Percentiles rank a stretch among this genome's conserved stretches.
Evolutionary conservation across 768 basidiomycete species (phyloP).

Genomic region (Trametes elegans): DNA sequence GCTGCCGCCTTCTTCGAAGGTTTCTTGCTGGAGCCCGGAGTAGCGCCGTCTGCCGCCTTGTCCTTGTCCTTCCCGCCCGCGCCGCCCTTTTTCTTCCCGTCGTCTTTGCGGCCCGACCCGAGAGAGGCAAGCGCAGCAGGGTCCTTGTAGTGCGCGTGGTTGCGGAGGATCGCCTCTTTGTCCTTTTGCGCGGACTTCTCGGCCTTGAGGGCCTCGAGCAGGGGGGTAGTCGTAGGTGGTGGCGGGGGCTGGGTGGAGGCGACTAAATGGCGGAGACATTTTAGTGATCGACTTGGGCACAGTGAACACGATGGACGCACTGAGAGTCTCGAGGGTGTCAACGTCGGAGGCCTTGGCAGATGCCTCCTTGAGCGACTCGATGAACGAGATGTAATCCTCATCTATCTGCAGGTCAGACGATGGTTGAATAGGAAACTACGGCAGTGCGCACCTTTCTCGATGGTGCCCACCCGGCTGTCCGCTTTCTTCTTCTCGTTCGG

Average conservation of each 20-base stretch:
- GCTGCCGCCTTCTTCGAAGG: slow-evolving; percentile 32
- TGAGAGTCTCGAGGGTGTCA: slow-evolving; percentile 59
- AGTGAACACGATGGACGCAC: slow-evolving; percentile 39
- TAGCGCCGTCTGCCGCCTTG: slow-evolving; percentile 17
- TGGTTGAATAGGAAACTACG: too few relatives aligned
- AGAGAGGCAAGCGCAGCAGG: slow-evolving; percentile 28
- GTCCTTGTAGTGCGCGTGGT: slow-evolving; percentile 72
- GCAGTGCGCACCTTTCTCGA: slow-evolving; percentile 74
- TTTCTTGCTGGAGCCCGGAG: slow-evolving; percentile 34
- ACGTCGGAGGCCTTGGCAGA: slow-evolving; percentile 48
- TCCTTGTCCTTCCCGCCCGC: slow-evolving; percentile 16
- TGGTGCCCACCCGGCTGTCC: slow-evolving; percentile 81
- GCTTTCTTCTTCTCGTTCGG: slow-evolving; percentile 73
- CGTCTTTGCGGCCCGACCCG: slow-evolving; percentile 40
- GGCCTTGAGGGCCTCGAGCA: slow-evolving; percentile 90
- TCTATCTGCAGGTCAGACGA: slow-evolving; percentile 56
- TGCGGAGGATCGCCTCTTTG: slow-evolving; percentile 68
- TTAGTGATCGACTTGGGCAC: not conserved
- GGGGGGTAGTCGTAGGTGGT: slow-evolving; percentile 80
- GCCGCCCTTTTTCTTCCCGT: slow-evolving; percentile 36
- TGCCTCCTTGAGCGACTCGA: slow-evolving; percentile 64
- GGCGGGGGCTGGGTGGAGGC: slow-evolving; percentile 58
- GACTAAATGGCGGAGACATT: slow-evolving; percentile 44
- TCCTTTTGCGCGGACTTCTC: slow-evolving; percentile 69
- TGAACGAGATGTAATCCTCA: slow-evolving; percentile 80